A percentile compares a stretch with the other conserved stretches of the same genome.
These are phyloP conservation scores for Zangia roseola DNA, from an alignment of 768 basidiomycete genomes.

Conservation along the genomic window DNA sequence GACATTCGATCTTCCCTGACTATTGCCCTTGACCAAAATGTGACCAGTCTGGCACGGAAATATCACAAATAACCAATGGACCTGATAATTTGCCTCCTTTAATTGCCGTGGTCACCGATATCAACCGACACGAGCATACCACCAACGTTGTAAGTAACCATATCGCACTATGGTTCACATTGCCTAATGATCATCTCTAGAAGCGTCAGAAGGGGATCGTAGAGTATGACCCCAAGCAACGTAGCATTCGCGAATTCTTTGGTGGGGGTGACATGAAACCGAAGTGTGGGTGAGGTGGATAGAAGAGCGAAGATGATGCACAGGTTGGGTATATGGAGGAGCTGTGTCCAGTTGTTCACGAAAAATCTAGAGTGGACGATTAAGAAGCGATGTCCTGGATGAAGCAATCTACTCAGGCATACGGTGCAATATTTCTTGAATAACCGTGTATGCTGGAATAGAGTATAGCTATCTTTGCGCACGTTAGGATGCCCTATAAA, in stretches of 20 bases:
- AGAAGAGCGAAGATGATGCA: conserved; percentile 10
- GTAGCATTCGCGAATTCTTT: conserved; percentile 75
- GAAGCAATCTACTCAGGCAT: no score
- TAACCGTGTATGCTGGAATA: no score
- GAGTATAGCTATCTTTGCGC: no score
- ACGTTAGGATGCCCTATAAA: no score
- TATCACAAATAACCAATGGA: conserved; percentile 13
- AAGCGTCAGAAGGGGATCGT: conserved; percentile 77
- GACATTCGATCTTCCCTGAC: conserved; percentile 6
- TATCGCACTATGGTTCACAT: neutral
- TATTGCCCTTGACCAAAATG: conserved; percentile 6
- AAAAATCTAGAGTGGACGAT: conserved; percentile 11
- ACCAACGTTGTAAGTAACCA: conserved; percentile 49
- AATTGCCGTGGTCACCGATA: conserved; percentile 45
- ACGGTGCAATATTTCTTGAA: no score
- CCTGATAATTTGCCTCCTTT: conserved; percentile 34
- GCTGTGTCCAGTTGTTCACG: neutral
- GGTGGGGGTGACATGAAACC: conserved; percentile 32
- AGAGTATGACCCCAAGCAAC: conserved; percentile 73
- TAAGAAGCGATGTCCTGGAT: neutral
- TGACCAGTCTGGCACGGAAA: conserved; percentile 30
- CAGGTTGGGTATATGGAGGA: neutral
- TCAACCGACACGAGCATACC: conserved; percentile 58
- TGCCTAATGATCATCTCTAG: conserved; percentile 33
- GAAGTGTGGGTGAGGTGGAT: conserved; percentile 23